Evolutionary conservation across 2,329 filamentous ascomycete species (phyloP).

Genomic region (Pseudogymnoascus sp.): DNA sequence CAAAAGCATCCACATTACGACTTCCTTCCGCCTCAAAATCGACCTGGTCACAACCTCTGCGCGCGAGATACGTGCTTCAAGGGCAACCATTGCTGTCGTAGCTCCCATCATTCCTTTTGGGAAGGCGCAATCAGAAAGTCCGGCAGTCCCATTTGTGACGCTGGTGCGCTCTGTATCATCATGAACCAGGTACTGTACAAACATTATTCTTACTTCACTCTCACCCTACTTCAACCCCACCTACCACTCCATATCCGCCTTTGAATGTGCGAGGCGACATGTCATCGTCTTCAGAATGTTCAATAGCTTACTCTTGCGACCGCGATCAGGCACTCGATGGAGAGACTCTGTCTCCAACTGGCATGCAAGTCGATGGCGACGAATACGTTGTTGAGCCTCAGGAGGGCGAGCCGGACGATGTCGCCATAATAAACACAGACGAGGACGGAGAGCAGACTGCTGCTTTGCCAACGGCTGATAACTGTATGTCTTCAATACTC

Average conservation of each 20-base stretch:
- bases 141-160: constrained; percentile 3
- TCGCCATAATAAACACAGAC: constrained; percentile 36
- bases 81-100: constrained; percentile 9
- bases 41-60: constrained; percentile 8
- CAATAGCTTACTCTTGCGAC: constrained; percentile 11
- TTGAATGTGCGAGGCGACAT: not conserved
- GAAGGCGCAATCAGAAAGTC: constrained; percentile 10
- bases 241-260: not conserved
- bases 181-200: constrained; percentile 4
- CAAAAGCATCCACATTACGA: constrained; percentile 12
- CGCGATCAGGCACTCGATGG: constrained; percentile 24
- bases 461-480: constrained; percentile 31
- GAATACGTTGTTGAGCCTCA: constrained; percentile 26
- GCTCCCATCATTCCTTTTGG: constrained; percentile 12
- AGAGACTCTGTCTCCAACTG: constrained; percentile 29
- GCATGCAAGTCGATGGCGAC: constrained; percentile 30
- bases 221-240: constrained; percentile 1
- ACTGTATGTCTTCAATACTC: constrained; percentile 29
- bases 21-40: constrained; percentile 5
- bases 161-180: constrained; percentile 1
- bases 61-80: constrained; percentile 10
- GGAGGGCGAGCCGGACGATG: constrained; percentile 35
- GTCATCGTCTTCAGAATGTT: not conserved
- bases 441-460: constrained; percentile 23
- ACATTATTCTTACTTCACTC: not conserved